These are phyloP conservation scores for Medicago lupulina DNA, from an alignment of 306 rosid species.

Conservation along the genomic window DNA sequence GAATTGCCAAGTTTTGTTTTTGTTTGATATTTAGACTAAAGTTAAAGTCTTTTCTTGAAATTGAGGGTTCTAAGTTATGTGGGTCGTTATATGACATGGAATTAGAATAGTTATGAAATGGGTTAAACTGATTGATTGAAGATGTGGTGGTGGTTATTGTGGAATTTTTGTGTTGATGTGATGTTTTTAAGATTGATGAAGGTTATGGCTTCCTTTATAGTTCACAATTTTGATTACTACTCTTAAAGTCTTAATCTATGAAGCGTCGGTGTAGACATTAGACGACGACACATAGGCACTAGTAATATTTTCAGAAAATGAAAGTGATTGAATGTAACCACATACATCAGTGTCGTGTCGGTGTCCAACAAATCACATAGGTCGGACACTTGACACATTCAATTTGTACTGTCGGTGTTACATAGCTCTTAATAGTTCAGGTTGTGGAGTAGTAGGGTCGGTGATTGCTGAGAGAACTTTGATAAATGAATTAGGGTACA, in stretches of 20 bases:
- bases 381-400: too few relatives aligned
- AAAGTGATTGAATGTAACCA: too few relatives aligned
- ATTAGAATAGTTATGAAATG: not conserved
- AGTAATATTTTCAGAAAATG: too few relatives aligned
- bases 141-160: not conserved
- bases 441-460: not conserved
- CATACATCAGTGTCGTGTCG: too few relatives aligned
- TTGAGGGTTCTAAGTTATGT: conserved; percentile 23
- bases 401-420: too few relatives aligned
- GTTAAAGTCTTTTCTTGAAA: not conserved
- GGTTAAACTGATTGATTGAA: conserved; percentile 23
- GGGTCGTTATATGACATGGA: not conserved
- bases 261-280: too few relatives aligned
- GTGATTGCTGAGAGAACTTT: conserved; percentile 1
- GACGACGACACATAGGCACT: too few relatives aligned
- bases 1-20: conserved; percentile 17
- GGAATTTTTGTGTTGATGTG: not conserved
- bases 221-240: not conserved
- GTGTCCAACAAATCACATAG: too few relatives aligned
- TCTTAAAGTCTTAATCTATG: not conserved
- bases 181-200: not conserved
- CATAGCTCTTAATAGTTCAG: not conserved
- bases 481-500: not conserved
- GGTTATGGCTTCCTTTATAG: not conserved
- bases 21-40: not conserved